A percentile compares a stretch with the other conserved stretches of the same genome.
Conservation (phyloP, 2,329 filamentous ascomycete genomes). For the Davidsoniella neocaledoniae region DNA sequence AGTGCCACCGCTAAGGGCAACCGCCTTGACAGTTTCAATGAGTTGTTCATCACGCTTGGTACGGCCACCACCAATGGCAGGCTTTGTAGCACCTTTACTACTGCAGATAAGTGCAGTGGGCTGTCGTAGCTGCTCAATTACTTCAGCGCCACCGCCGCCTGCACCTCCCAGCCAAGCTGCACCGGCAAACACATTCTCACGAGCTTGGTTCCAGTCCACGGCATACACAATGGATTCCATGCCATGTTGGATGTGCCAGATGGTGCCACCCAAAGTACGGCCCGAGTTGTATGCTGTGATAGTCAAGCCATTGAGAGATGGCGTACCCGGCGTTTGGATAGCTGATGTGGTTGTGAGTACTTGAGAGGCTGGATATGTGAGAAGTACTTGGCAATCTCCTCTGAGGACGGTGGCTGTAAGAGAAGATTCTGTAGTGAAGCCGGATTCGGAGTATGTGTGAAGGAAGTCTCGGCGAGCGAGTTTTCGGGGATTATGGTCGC, state of each 20-base stretch:
- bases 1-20: slow-evolving; percentile 67
- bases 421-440: slow-evolving; percentile 35
- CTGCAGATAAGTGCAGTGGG: slow-evolving; percentile 91
- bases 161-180: slow-evolving; percentile 84
- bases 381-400: slow-evolving; percentile 89
- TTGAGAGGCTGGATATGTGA: slow-evolving; percentile 80
- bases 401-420: slow-evolving; percentile 54
- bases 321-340: slow-evolving; percentile 69
- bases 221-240: slow-evolving; percentile 95
- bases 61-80: slow-evolving; percentile 53
- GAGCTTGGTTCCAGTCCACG: slow-evolving; percentile 95
- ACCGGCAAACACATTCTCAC: slow-evolving; percentile 84
- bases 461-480: slow-evolving; percentile 40
- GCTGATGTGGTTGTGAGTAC: slow-evolving; percentile 92
- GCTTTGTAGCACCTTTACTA: slow-evolving; percentile 58
- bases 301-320: slow-evolving; percentile 75
- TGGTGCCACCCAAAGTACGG: slow-evolving; percentile 87
- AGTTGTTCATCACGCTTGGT: slow-evolving; percentile 74
- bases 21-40: slow-evolving; percentile 63
- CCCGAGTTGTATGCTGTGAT: slow-evolving; percentile 95
- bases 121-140: slow-evolving; percentile 83
- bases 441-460: slow-evolving; percentile 14
- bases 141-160: slow-evolving; percentile 65
- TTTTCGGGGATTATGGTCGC: slow-evolving; percentile 63
- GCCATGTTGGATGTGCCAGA: slow-evolving; percentile 97